Percentiles rank a stretch among this genome's conserved stretches.
These are phyloP conservation scores for Xylariomycetidae sp. DNA, from an alignment of 2,329 filamentous ascomycete species.

Conservation along the genomic window DNA sequence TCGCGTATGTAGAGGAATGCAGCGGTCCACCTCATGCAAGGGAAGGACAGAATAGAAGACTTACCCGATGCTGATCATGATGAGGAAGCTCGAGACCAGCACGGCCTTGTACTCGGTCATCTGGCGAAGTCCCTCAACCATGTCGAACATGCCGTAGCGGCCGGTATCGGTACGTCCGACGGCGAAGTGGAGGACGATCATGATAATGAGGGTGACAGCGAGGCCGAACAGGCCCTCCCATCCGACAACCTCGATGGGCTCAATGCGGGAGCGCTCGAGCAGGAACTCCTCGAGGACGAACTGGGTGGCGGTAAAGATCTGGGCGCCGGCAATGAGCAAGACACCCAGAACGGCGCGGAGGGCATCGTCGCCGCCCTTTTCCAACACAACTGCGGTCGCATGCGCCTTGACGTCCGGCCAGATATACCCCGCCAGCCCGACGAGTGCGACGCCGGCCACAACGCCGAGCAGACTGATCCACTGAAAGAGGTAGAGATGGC, in stretches of 20 bases:
- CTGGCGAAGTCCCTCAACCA: constrained; percentile 76
- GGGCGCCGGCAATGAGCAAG: constrained; percentile 83
- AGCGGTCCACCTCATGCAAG: no score
- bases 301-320: constrained; percentile 94
- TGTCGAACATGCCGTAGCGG: constrained; percentile 80
- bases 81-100: constrained; percentile 71
- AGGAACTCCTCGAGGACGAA: constrained; percentile 96
- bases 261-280: constrained; percentile 57
- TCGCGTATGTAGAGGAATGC: no score
- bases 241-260: constrained; percentile 85
- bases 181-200: constrained; percentile 71
- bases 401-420: constrained; percentile 58
- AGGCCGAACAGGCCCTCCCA: constrained; percentile 97
- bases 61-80: constrained; percentile 97
- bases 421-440: constrained; percentile 82
- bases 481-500: constrained; percentile 78
- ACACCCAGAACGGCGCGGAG: constrained; percentile 74
- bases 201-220: constrained; percentile 66
- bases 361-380: constrained; percentile 36
- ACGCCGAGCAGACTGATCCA: constrained; percentile 87
- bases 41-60: constrained; percentile 31
- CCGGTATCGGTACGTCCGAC: constrained; percentile 72
- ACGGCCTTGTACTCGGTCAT: constrained; percentile 68
- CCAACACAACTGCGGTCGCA: constrained; percentile 23
- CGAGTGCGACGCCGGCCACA: constrained; percentile 79